Conservation (phyloP, 352 stramenopile genomes). For the Globisporangium spiculum region DNA sequence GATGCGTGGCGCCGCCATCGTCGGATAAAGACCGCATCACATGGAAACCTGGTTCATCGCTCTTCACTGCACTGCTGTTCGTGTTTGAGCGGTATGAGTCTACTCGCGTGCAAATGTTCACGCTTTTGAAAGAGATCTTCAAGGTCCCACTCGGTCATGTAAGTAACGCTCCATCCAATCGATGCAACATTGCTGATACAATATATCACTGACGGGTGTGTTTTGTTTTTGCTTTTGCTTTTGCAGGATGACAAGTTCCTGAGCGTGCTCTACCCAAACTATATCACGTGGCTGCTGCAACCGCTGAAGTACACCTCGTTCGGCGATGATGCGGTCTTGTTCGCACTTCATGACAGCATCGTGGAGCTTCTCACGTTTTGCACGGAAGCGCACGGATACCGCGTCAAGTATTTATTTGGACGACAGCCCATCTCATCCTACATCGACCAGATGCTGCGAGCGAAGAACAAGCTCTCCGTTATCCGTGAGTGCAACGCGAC, state of each 20-base stretch:
- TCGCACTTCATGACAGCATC: constrained; percentile 77
- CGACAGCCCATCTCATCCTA: constrained; percentile 74
- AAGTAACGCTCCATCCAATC: constrained; percentile 8
- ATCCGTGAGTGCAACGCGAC: constrained; percentile 50
- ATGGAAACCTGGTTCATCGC: constrained; percentile 63
- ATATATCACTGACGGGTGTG: background rate
- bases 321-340: constrained; percentile 49
- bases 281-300: constrained; percentile 85
- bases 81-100: constrained; percentile 68
- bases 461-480: constrained; percentile 82
- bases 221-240: background rate
- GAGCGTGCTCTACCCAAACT: constrained; percentile 84
- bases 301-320: constrained; percentile 63
- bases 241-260: constrained; percentile 84
- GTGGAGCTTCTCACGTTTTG: constrained; percentile 86
- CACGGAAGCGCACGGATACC: constrained; percentile 80
- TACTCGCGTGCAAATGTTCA: constrained; percentile 63
- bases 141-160: constrained; percentile 65
- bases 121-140: constrained; percentile 71
- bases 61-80: constrained; percentile 69
- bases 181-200: background rate
- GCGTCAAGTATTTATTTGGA: constrained; percentile 86
- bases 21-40: constrained; percentile 60
- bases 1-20: constrained; percentile 54
- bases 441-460: constrained; percentile 68